These are phyloP conservation scores for Rhizopus sp. DNA, from an alignment of 371 early-diverging fungal genomes.

Conservation along the genomic window DNA sequence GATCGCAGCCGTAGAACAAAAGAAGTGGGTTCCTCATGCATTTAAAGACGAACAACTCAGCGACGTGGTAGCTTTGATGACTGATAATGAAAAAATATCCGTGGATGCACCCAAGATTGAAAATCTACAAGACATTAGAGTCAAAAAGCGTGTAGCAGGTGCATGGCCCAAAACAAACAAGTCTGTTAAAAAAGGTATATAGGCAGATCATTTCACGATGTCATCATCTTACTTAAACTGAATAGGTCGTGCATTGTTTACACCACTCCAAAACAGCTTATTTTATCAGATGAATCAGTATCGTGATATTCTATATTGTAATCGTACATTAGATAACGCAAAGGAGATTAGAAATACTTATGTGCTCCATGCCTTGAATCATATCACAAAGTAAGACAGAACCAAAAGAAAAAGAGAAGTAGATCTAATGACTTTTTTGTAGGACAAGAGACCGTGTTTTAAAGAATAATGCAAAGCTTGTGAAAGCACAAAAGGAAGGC, in stretches of 20 bases:
- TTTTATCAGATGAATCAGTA: conserved; percentile 73
- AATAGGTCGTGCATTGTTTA: conserved; percentile 25
- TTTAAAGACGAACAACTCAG: conserved; percentile 50
- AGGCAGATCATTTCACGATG: not conserved
- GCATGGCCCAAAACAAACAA: conserved; percentile 40
- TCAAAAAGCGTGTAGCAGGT: conserved; percentile 36
- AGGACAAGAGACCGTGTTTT: conserved; percentile 74
- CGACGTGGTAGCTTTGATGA: conserved; percentile 42
- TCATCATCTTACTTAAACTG: not conserved
- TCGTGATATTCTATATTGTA: conserved; percentile 75
- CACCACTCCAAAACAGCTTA: conserved; percentile 61
- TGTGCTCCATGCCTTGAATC: conserved; percentile 87
- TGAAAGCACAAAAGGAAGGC: conserved; percentile 55
- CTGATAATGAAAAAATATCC: conserved; percentile 29
- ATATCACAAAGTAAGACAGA: conserved; percentile 73
- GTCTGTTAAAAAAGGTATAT: conserved; percentile 25
- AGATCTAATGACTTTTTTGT: not conserved
- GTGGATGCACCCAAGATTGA: conserved; percentile 30
- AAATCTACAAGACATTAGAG: conserved; percentile 25
- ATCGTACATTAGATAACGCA: conserved; percentile 61
- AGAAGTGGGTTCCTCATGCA: conserved; percentile 41
- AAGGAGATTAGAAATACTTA: conserved; percentile 73
- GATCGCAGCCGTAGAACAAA: conserved; percentile 52
- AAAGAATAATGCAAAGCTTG: conserved; percentile 79
- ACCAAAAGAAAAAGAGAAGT: not conserved